Conservation (phyloP, 163 green algal genomes). For the Chlamydomonas reinhardtii region DNA sequence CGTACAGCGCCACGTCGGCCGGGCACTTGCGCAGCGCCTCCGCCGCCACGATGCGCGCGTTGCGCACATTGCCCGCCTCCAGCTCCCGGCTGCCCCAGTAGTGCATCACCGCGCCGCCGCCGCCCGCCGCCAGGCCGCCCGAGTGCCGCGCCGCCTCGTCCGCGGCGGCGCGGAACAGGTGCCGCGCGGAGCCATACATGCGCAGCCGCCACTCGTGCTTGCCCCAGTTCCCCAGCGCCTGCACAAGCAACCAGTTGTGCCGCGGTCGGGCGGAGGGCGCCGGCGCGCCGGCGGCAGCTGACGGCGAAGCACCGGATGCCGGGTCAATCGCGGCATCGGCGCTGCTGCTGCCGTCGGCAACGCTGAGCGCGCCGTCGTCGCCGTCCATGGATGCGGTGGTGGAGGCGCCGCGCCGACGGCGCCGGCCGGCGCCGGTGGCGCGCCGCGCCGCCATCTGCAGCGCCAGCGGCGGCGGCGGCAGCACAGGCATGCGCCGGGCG, state of each 20-base stretch:
- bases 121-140: conserved; percentile 38
- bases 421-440: background rate
- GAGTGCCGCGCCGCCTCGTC: conserved; percentile 62
- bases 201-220: conserved; percentile 60
- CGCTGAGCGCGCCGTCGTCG: background rate
- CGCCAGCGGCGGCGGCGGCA: conserved; percentile 21
- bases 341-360: background rate
- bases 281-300: no score
- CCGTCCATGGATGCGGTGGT: background rate
- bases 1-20: conserved; percentile 56
- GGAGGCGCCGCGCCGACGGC: background rate
- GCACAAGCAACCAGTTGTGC: conserved; percentile 55
- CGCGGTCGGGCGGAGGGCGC: background rate
- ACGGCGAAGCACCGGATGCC: background rate
- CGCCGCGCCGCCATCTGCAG: conserved; percentile 4
- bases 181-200: conserved; percentile 59
- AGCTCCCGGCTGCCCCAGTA: conserved; percentile 56
- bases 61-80: conserved; percentile 62
- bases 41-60: conserved; percentile 65
- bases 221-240: conserved; percentile 65
- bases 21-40: conserved; percentile 69
- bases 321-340: no score
- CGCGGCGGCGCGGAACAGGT: conserved; percentile 62
- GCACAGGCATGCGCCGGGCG: background rate
- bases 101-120: conserved; percentile 55